These are phyloP conservation scores for Gnomoniopsis sp. DNA, from an alignment of 2,329 filamentous ascomycete genomes.

Conservation along the genomic window DNA sequence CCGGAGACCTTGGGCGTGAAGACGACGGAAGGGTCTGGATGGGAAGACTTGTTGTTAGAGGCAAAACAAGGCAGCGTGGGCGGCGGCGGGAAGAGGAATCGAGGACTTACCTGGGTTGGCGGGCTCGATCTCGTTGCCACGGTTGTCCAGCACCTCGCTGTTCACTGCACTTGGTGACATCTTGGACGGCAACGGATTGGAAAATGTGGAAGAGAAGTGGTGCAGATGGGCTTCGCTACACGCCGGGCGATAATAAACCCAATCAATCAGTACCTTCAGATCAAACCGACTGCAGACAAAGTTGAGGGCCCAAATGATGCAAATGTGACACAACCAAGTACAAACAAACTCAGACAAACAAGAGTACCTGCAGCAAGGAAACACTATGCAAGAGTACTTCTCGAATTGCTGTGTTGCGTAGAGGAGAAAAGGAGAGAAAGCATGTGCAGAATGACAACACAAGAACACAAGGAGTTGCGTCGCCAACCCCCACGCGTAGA, in stretches of 20 bases:
- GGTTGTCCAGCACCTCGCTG: conserved; percentile 1
- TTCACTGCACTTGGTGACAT: conserved; percentile 15
- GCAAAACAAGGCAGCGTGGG: no score
- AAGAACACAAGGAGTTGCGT: no score
- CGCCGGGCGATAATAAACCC: background rate
- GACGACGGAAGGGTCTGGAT: conserved; percentile 33
- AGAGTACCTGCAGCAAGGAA: background rate
- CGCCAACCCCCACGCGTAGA: no score
- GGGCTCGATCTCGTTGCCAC: background rate
- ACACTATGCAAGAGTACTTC: background rate
- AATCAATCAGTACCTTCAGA: background rate
- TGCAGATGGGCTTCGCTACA: no score
- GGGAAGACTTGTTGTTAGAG: background rate
- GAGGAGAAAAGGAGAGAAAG: background rate
- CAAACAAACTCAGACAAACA: background rate
- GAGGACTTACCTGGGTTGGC: conserved; percentile 12
- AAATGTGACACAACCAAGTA: background rate
- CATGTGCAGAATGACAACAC: no score
- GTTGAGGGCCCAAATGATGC: background rate
- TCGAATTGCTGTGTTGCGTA: background rate
- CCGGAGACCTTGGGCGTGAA: conserved; percentile 38
- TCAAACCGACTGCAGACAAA: background rate
- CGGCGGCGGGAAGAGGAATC: background rate
- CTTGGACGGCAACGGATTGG: background rate
- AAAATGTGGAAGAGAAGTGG: background rate